phyloP scores from a whole-genome alignment of 177 flowering plant genomes.

The Tripterygium wilfordii region DNA sequence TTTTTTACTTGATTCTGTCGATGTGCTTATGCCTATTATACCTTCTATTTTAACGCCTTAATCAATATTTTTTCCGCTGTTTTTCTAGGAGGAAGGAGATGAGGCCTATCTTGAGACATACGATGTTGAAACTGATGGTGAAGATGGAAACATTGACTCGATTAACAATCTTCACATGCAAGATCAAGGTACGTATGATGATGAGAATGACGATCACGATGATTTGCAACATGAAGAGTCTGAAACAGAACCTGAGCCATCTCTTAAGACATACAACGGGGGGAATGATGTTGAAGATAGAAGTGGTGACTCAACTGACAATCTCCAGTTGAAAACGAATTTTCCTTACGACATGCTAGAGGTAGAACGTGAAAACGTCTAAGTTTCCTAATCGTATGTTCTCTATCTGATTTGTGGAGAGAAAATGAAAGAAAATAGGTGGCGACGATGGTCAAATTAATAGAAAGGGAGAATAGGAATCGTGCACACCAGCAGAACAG shows the following conservation, averaged over 20 bases:
- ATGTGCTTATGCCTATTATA: neutral
- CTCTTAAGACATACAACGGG: conserved; percentile 29
- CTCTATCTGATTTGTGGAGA: no score
- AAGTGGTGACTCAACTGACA: conserved; percentile 4
- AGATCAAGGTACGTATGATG: neutral
- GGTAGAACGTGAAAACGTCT: no score
- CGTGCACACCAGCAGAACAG: no score
- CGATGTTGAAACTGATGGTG: conserved; percentile 23
- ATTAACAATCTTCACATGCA: conserved; percentile 7
- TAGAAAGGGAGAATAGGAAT: no score
- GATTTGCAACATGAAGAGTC: conserved; percentile 16
- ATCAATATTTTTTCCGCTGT: neutral
- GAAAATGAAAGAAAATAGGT: no score
- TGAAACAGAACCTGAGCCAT: conserved; percentile 20
- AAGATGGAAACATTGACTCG: conserved; percentile 18
- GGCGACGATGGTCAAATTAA: no score
- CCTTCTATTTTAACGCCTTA: neutral
- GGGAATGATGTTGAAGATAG: conserved; percentile 27
- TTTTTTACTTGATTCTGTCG: conserved; percentile 1
- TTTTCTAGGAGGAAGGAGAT: conserved; percentile 58
- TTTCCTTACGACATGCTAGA: neutral
- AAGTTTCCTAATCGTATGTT: no score
- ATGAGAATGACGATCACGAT: neutral
- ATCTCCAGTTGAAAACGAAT: conserved; percentile 1
- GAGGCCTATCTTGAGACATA: conserved; percentile 53